Conservation (phyloP, 768 basidiomycete genomes). For the Phanerodontia chrysosporium region DNA sequence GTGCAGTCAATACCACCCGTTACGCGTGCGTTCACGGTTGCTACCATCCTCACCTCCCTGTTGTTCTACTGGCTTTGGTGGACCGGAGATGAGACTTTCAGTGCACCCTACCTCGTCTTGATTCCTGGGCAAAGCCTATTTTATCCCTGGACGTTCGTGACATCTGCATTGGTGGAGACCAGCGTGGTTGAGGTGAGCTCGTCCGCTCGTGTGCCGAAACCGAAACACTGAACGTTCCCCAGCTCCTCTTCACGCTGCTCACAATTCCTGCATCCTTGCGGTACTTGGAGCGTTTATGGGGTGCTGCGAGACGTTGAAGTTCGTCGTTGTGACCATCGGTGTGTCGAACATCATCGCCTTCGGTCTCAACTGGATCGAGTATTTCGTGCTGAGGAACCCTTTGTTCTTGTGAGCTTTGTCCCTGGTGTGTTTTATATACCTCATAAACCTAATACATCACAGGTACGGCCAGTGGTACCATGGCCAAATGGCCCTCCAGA, state of each 20-base stretch:
- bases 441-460: background rate
- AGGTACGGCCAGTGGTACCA: conserved; percentile 90
- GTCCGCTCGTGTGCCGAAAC: background rate
- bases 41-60: conserved; percentile 54
- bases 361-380: conserved; percentile 87
- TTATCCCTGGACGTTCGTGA: conserved; percentile 93
- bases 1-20: conserved; percentile 73
- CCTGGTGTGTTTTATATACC: conserved; percentile 1
- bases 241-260: conserved; percentile 77
- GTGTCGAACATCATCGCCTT: conserved; percentile 87
- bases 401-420: conserved; percentile 71
- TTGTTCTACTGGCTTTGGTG: conserved; percentile 65
- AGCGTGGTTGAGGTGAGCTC: conserved; percentile 74
- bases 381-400: conserved; percentile 59
- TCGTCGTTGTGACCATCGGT: conserved; percentile 74
- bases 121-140: conserved; percentile 79
- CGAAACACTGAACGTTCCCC: conserved; percentile 11
- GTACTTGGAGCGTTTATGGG: conserved; percentile 95
- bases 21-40: conserved; percentile 66
- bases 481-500: conserved; percentile 90
- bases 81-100: conserved; percentile 36
- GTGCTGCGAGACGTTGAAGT: conserved; percentile 77
- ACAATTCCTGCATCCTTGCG: conserved; percentile 79
- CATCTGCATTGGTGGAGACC: conserved; percentile 82
- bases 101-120: conserved; percentile 68